phyloP scores from a whole-genome alignment of 2,329 filamentous ascomycete species.

The Xylariales sp. region DNA sequence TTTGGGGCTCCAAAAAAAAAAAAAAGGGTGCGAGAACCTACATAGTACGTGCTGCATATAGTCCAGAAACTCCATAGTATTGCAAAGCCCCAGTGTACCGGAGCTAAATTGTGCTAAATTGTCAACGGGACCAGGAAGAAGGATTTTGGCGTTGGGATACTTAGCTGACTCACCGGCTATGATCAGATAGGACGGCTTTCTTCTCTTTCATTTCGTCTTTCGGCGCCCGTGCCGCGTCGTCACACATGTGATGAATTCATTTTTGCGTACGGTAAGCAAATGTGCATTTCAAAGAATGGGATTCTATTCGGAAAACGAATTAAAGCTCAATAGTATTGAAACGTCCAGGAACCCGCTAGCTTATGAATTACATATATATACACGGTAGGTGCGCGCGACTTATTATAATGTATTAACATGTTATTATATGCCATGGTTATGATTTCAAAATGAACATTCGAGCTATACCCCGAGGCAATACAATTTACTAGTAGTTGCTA shows the following conservation, averaged over 20 bases:
- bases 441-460: neutral
- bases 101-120: conserved; percentile 22
- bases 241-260: conserved; percentile 24
- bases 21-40: conserved; percentile 11
- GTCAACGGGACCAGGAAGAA: conserved; percentile 11
- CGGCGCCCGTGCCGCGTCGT: conserved; percentile 20
- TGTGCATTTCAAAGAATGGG: neutral
- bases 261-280: neutral
- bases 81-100: conserved; percentile 31
- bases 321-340: neutral
- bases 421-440: neutral
- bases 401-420: neutral
- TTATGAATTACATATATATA: conserved; percentile 3
- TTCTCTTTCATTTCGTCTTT: conserved; percentile 19
- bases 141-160: neutral
- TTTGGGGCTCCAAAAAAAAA: neutral
- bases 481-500: neutral
- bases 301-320: neutral
- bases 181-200: conserved; percentile 27
- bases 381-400: neutral
- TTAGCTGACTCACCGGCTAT: conserved; percentile 19
- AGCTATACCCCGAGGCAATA: neutral
- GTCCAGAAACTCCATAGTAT: conserved; percentile 26
- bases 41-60: conserved; percentile 10
- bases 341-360: neutral